A percentile compares a stretch with the other conserved stretches of the same genome.
Conservation (phyloP, 2,329 filamentous ascomycete genomes). For the Aspergillus tubingensis region DNA sequence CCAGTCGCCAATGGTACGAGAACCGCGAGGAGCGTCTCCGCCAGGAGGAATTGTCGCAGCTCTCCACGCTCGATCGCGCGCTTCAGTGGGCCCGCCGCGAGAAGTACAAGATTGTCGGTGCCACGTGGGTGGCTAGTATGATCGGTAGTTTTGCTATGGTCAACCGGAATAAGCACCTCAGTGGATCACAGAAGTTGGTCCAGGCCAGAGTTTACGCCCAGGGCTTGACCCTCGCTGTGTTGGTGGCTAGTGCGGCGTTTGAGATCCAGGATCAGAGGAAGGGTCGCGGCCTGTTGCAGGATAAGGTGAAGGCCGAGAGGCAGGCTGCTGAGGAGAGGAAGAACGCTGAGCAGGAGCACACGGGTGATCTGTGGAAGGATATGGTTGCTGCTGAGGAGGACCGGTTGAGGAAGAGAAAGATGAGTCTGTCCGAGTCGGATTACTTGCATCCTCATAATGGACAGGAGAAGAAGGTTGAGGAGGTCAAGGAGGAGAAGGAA, state of each 20-base stretch:
- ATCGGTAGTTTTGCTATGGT: slow-evolving; percentile 72
- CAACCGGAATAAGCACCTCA: slow-evolving; percentile 73
- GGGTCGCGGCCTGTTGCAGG: slow-evolving; percentile 54
- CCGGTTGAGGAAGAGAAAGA: slow-evolving; percentile 45
- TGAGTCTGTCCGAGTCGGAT: slow-evolving; percentile 37
- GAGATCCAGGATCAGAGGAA: slow-evolving; percentile 74
- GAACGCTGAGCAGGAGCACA: slow-evolving; percentile 66
- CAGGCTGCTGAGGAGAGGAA: slow-evolving; percentile 73
- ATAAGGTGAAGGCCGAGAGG: slow-evolving; percentile 68
- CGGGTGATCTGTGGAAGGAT: slow-evolving; percentile 85
- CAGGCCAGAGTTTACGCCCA: slow-evolving; percentile 95
- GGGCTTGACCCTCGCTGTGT: slow-evolving; percentile 79
- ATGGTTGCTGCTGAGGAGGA: slow-evolving; percentile 53
- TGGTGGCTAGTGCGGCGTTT: slow-evolving; percentile 79
- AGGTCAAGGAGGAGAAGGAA: slow-evolving; percentile 9
- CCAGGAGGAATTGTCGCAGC: slow-evolving; percentile 56
- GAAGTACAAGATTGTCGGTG: slow-evolving; percentile 83
- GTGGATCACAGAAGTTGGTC: slow-evolving; percentile 80
- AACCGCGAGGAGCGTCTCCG: slow-evolving; percentile 58
- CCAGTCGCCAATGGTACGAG: slow-evolving; percentile 67
- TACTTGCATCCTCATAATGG: slow-evolving; percentile 16
- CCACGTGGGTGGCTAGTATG: slow-evolving; percentile 80
- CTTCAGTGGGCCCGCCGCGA: slow-evolving; percentile 75
- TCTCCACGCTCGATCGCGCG: slow-evolving; percentile 59
- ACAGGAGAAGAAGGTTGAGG: slow-evolving; percentile 11